These are phyloP conservation scores for Rhizophagus prolifer DNA, from an alignment of 192 early-diverging fungal genomes.

Conservation along the genomic window DNA sequence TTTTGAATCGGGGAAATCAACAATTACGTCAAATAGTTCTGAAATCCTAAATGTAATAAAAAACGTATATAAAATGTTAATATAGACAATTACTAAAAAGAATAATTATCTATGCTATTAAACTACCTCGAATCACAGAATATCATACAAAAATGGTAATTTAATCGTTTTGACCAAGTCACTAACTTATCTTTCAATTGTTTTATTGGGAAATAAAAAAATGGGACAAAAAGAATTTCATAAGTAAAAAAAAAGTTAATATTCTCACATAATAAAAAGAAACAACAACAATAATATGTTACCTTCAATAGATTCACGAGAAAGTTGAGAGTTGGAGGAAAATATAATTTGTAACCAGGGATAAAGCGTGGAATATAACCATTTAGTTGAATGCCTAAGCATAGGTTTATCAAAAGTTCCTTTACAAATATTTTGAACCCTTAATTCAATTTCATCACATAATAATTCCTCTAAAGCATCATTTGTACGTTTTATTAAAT, in stretches of 20 bases:
- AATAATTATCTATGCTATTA: too few species aligned
- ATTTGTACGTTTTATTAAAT: constrained; percentile 27
- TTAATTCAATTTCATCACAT: constrained; percentile 24
- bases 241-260: background rate
- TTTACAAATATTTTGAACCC: constrained; percentile 9
- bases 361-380: constrained; percentile 22
- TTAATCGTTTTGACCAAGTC: constrained; percentile 20
- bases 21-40: constrained; percentile 73
- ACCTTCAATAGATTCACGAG: background rate
- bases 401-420: constrained; percentile 17
- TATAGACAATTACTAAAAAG: background rate
- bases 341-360: constrained; percentile 19
- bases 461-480: constrained; percentile 21
- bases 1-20: constrained; percentile 66
- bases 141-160: constrained; percentile 30
- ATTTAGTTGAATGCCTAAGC: constrained; percentile 9
- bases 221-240: background rate
- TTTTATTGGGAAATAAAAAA: too few species aligned
- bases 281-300: background rate
- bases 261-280: background rate
- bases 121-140: constrained; percentile 23
- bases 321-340: background rate
- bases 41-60: constrained; percentile 36
- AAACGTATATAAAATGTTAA: background rate
- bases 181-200: background rate